Conservation (phyloP, 306 rosid species). For the Vigna trinervia region DNA sequence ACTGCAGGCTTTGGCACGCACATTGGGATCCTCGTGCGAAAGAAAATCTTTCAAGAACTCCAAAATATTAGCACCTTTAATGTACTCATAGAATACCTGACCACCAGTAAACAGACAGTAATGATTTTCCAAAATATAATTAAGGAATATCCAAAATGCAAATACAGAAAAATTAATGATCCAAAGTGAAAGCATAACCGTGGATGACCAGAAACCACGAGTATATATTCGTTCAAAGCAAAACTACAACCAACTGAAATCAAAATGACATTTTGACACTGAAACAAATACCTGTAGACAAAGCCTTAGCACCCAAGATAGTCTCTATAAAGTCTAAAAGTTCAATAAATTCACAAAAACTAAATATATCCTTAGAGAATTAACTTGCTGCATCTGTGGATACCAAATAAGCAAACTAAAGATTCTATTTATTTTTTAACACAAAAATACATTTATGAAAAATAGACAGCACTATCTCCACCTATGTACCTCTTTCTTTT, state of each 20-base stretch:
- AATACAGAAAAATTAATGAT: conserved; percentile 2
- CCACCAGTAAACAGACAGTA: conserved; percentile 38
- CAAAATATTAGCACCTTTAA: conserved; percentile 81
- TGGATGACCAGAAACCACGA: background rate
- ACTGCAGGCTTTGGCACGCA: conserved; percentile 96
- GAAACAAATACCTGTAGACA: conserved; percentile 9
- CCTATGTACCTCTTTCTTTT: conserved; percentile 19
- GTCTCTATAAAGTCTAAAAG: conserved; percentile 19
- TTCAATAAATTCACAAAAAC: conserved; percentile 18
- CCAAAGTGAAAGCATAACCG: conserved; percentile 20
- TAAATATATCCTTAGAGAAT: conserved; percentile 4
- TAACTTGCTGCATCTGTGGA: background rate
- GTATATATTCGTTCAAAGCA: background rate
- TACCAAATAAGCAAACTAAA: conserved; percentile 14
- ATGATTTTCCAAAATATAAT: background rate
- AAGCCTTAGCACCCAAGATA: background rate
- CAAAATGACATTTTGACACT: conserved; percentile 26
- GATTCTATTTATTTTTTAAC: background rate
- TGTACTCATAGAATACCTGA: conserved; percentile 84
- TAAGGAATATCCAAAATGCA: conserved; percentile 21
- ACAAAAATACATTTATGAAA: background rate
- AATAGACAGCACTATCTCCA: conserved; percentile 27
- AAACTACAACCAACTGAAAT: conserved; percentile 10
- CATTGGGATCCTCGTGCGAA: conserved; percentile 81
- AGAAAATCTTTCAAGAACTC: conserved; percentile 82